Evolutionary conservation across 2,329 filamentous ascomycete species (phyloP).

Genomic region (Colletotrichum kahawae): DNA sequence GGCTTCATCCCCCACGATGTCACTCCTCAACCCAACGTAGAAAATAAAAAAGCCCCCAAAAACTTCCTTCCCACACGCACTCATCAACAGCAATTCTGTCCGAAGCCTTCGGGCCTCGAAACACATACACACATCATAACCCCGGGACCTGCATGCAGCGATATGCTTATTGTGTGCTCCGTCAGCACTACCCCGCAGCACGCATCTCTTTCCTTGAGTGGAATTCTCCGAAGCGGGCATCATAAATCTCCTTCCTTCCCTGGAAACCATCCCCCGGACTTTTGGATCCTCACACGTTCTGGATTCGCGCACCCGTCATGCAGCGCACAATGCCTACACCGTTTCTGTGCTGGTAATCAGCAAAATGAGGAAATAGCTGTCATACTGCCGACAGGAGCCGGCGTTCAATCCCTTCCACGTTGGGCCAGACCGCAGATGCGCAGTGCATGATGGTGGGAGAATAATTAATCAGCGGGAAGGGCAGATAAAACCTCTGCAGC

Average conservation of each 20-base stretch:
- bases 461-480: neutral
- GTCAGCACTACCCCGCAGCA: neutral
- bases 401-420: neutral
- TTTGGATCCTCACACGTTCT: no score
- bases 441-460: accelerated
- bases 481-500: neutral
- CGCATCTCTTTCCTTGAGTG: neutral
- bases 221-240: neutral
- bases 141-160: neutral
- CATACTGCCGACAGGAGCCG: neutral
- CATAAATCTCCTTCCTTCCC: neutral
- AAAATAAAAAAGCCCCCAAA: neutral
- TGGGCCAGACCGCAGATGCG: neutral
- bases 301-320: neutral
- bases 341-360: neutral
- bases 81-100: neutral
- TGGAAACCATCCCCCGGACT: neutral
- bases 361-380: neutral
- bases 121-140: neutral
- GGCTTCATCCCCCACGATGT: neutral
- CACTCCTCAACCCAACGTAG: no score
- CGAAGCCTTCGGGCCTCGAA: neutral
- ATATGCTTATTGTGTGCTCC: neutral
- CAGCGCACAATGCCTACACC: neutral
- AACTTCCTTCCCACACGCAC: neutral